Conservation (phyloP, 2,329 filamentous ascomycete genomes). For the Septoria petroselini region DNA sequence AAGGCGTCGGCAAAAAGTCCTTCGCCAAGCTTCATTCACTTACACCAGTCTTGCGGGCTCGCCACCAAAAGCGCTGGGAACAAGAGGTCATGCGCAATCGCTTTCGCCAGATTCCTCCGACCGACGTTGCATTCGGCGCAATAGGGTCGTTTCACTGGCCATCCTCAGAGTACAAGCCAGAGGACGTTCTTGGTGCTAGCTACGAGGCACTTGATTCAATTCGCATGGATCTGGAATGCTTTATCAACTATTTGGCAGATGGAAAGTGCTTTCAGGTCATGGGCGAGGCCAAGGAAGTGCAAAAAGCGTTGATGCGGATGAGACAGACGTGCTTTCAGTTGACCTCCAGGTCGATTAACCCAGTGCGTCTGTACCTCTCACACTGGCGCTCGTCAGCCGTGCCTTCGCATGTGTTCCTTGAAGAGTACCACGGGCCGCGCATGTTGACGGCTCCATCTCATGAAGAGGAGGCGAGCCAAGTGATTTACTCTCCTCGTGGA, state of each 20-base stretch:
- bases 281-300: constrained; percentile 31
- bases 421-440: constrained; percentile 17
- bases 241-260: constrained; percentile 41
- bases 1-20: background rate
- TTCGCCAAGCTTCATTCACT: constrained; percentile 29
- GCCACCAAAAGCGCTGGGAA: constrained; percentile 28
- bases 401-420: constrained; percentile 24
- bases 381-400: constrained; percentile 23
- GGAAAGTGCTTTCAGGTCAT: constrained; percentile 35
- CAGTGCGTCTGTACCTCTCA: constrained; percentile 31
- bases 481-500: constrained; percentile 1
- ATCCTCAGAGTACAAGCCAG: constrained; percentile 41
- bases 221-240: constrained; percentile 41
- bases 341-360: constrained; percentile 31
- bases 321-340: constrained; percentile 42
- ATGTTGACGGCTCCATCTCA: background rate
- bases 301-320: constrained; percentile 37
- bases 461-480: background rate
- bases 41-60: constrained; percentile 23
- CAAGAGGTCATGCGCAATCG: constrained; percentile 27
- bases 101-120: constrained; percentile 31
- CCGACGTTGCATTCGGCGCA: constrained; percentile 25
- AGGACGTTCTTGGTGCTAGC: constrained; percentile 42
- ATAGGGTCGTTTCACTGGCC: constrained; percentile 49
- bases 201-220: constrained; percentile 48